Conservation (phyloP, 2,329 filamentous ascomycete genomes). For the Endoconidiophora polonica region DNA sequence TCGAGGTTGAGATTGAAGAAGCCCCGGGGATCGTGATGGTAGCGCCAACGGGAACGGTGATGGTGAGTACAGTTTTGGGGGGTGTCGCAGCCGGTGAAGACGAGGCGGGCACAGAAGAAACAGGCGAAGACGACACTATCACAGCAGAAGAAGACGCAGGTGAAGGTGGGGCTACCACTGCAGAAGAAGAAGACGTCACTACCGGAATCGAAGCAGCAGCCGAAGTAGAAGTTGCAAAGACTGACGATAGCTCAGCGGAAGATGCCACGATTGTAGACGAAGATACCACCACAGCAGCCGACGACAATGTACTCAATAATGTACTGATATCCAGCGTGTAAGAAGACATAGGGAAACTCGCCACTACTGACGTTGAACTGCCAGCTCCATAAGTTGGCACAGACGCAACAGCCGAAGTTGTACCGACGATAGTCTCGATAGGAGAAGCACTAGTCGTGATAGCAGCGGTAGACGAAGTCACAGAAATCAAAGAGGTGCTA, state of each 20-base stretch:
- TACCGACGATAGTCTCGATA: neutral
- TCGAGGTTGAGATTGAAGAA: neutral
- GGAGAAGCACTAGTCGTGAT: neutral
- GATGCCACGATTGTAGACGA: neutral
- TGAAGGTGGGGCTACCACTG: neutral
- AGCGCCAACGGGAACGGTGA: too few relatives aligned
- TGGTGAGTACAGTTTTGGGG: too few relatives aligned
- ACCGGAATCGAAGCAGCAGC: neutral
- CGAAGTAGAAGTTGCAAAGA: neutral
- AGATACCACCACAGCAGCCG: neutral
- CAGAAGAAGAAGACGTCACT: neutral
- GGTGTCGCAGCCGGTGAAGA: neutral
- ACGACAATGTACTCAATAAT: too few relatives aligned
- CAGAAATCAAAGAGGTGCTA: too few relatives aligned
- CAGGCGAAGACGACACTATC: too few relatives aligned
- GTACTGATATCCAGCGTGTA: neutral
- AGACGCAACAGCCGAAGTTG: neutral
- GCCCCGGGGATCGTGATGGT: neutral
- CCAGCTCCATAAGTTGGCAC: neutral
- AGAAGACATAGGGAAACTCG: neutral
- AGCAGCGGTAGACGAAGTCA: neutral
- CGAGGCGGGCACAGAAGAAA: neutral
- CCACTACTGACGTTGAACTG: neutral
- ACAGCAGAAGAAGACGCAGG: too few relatives aligned
- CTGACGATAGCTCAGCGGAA: neutral